Conservation (phyloP, 1,284 basidiomycete genomes). For the Irpex rosettiformis region DNA sequence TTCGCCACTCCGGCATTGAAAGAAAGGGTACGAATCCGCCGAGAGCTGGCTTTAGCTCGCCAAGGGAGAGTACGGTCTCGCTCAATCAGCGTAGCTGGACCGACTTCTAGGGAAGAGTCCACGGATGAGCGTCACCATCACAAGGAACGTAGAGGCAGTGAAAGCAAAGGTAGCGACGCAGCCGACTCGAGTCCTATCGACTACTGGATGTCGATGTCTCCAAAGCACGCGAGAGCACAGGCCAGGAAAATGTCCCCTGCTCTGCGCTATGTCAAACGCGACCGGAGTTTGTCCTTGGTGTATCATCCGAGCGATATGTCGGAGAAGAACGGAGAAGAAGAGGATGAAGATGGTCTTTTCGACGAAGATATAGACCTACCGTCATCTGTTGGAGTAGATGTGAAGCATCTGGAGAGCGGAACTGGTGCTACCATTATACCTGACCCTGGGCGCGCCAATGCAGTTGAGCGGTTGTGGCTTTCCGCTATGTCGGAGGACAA, state of each 20-base stretch:
- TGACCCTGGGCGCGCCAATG: conserved; percentile 80
- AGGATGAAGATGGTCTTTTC: conserved; percentile 26
- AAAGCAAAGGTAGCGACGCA: conserved; percentile 11
- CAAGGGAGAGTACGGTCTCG: conserved; percentile 25
- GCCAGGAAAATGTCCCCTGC: conserved; percentile 39
- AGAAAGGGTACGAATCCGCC: conserved; percentile 47
- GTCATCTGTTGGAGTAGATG: background rate
- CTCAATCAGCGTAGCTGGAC: conserved; percentile 17
- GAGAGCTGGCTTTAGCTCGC: conserved; percentile 40
- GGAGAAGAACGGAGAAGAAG: conserved; percentile 33
- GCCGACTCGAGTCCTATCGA: conserved; percentile 24
- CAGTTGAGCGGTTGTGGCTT: conserved; percentile 76
- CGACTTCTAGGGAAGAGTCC: conserved; percentile 15
- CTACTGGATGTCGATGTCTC: conserved; percentile 43
- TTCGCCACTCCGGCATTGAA: conserved; percentile 81
- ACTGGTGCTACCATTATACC: conserved; percentile 59
- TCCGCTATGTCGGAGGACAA: conserved; percentile 81
- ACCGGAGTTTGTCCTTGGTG: conserved; percentile 14
- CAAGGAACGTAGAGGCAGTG: conserved; percentile 6
- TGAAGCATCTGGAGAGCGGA: background rate
- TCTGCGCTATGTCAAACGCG: conserved; percentile 1
- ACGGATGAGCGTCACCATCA: background rate
- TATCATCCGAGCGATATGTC: conserved; percentile 20
- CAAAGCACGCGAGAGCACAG: conserved; percentile 43
- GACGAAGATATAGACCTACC: conserved; percentile 25